Conservation (phyloP, 140 eudicot species). For the Cichorium intybus region DNA sequence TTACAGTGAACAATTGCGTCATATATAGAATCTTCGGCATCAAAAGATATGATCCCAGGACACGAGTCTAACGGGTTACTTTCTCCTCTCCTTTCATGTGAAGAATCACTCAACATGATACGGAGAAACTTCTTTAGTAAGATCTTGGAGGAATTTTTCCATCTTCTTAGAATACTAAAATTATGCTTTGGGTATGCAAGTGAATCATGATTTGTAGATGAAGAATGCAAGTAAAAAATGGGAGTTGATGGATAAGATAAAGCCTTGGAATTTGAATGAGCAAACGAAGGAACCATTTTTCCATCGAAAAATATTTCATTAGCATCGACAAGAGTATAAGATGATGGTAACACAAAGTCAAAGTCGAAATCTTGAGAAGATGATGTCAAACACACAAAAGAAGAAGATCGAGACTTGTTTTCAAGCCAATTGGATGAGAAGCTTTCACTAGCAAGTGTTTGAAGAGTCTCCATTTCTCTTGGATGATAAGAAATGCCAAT, state of each 20-base stretch:
- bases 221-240: neutral
- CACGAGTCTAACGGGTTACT: neutral
- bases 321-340: slow-evolving; percentile 19
- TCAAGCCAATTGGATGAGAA: slow-evolving; percentile 22
- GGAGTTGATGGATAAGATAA: slow-evolving; percentile 7
- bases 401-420: slow-evolving; percentile 23
- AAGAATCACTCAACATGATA: neutral
- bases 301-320: slow-evolving; percentile 14
- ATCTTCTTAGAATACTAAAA: neutral
- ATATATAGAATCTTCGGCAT: slow-evolving; percentile 15
- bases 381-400: slow-evolving; percentile 18
- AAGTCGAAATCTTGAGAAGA: slow-evolving; percentile 23
- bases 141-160: slow-evolving; percentile 7
- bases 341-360: slow-evolving; percentile 6
- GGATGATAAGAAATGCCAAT: neutral
- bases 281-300: slow-evolving; percentile 11
- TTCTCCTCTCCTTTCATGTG: neutral
- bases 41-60: neutral
- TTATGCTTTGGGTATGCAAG: neutral
- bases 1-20: slow-evolving; percentile 23
- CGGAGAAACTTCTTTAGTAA: slow-evolving; percentile 5
- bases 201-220: neutral
- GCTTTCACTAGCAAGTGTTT: slow-evolving; percentile 24
- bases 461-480: slow-evolving; percentile 17
- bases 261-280: neutral